Evolutionary conservation across 2,329 filamentous ascomycete species (phyloP), one percentile per base, ranked within the genome.

Genomic region (Xylaria sp.): DNA sequence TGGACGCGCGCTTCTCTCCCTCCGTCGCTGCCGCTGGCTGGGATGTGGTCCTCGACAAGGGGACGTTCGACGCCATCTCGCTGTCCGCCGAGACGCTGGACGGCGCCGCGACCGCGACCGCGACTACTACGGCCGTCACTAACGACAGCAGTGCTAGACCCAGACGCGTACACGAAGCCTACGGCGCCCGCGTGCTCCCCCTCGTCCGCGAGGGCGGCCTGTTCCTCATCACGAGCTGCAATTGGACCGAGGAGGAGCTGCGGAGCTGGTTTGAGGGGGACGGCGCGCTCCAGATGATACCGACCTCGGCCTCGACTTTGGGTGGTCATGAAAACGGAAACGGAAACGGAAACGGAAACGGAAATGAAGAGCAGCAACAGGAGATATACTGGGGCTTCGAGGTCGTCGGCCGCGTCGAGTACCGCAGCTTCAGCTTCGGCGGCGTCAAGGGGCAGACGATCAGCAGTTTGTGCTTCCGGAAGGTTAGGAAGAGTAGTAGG

Each of bases 21-120:
- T 47, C 63, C 11, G 57, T 66, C 25, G 54, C 72, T 7, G 54
- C 72, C 9, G 27, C 22, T 0, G 92, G 92, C 0, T 98, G 94
- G 82, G 94, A 98, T 79, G 88, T 97, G 0, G 90, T 97, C 0
- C 86, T 97, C n/a, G 96, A 99, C 80, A 99, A 99, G 81, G 96
- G 96, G 50, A 99, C 96, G 0, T 99, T 98, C 78, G 96, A 99
- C 82, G 96, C 96, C 11, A 91, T 99, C 38, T 94, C 90, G 56
- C 82, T 98, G n/a, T 87, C 85, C 60, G 84, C 84, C 63, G 88
- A 89, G 71, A 78, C 76, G 2, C 20, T 66, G 5, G 42, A 39
- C 29, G 6, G 25, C n/a, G 9, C 44, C 20, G 20, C 45, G 13
- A 38, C 10, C 17, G 39, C 33, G 20, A 11, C 5, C 1, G 4